Base-by-base conservation (phyloP, 495 filamentous ascomycete species). In the Oidiodendron maius region DNA sequence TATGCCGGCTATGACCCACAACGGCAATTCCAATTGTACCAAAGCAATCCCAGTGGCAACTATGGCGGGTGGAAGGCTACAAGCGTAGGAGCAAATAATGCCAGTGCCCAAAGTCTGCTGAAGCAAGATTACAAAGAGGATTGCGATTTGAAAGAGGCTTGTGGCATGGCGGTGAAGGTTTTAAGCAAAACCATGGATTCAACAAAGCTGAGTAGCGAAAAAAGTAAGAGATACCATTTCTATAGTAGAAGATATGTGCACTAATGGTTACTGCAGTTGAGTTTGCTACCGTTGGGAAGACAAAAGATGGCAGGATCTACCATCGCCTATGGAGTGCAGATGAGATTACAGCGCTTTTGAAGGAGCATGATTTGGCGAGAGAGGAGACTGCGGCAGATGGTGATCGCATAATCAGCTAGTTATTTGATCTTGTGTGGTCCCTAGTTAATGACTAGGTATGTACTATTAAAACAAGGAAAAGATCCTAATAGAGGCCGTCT, bases 121-220 rank as follows among this genome's bases (percentile, higher is more conserved):
- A 99, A 99, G 79, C 93, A 99, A 66, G 93, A 99, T 67, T 99
- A 97, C 71, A 95, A 97, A 77, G 93, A 97, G 70, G 89, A 96
- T 55, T 95, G 87, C 61, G 81, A 87, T 53, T 68, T 99, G 63
- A 89, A 95, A 75, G 91, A 97, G 74, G 93, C 93, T 5, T 97
- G 93, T 71, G 91, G 82, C 34, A 83, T 96, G 80, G 93, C 93
- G 17, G 91, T 99, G 58, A 99, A 99, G 80, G 93, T 97, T 46
- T 71, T 99, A 54, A 96, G 91, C 78, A 99, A 99, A 82, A 99
- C 93, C 3, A 99, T 99, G 94, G 93, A 99, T 68, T 91, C 89
- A 35, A 96, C 93, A 4, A 97, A 95, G 76, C 68, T 99, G 60
- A 95, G 88, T 76, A 96, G 90, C 61, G 91, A 97, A 75, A 99